Base-by-base conservation (phyloP, 345 rosid species). In the Sapria himalayana region DNA sequence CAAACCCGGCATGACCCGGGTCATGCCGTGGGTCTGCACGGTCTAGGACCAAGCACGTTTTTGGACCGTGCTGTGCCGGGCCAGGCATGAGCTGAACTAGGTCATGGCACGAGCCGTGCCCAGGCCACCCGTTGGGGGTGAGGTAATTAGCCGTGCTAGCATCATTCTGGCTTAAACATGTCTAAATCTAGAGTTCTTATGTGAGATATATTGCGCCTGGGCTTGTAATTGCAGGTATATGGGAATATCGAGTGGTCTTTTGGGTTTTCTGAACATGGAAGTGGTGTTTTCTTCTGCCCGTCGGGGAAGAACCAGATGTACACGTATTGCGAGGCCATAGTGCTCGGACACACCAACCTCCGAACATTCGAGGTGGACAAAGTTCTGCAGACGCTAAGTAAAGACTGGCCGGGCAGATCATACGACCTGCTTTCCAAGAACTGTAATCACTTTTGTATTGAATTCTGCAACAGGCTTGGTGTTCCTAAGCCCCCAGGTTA, bases 381-480 rank as follows among this genome's bases (percentile, higher is more conserved):
- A 67, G 68, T 84, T 35, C 58, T 89, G 56, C 70, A 74, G 40
- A 92, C 76, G 51, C 79, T 89, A 48, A 69, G 86, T 53, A 69
- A 75, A 58, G 78, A 76, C 48, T 89, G 99, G 99, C 78, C 74
- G 49, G 93, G 93, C 59, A 52, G 40, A 46, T 37, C 54, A 0
- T 79, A 89, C 45, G 99, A 84, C 57, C 65, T 82, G 68, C 54
- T 91, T 47, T 59, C 93, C 10, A 84, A 60, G 65, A 91, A 91
- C 50, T 91, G 99, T 57, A 91, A 91, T 57, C 95, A 91, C 62
- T 91, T 91, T 49, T 91, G 99, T 19, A 85, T 82, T 56, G 86
- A 79, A 33, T 51, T 82, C 22, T 84, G 95, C 19, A 84, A 70
- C 31, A 69, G 55, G 57, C 86, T 91, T 41, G 95, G 93, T 47